Evolutionary conservation across 768 basidiomycete genomes (phyloP).

Genomic region (Mycena maculata): DNA sequence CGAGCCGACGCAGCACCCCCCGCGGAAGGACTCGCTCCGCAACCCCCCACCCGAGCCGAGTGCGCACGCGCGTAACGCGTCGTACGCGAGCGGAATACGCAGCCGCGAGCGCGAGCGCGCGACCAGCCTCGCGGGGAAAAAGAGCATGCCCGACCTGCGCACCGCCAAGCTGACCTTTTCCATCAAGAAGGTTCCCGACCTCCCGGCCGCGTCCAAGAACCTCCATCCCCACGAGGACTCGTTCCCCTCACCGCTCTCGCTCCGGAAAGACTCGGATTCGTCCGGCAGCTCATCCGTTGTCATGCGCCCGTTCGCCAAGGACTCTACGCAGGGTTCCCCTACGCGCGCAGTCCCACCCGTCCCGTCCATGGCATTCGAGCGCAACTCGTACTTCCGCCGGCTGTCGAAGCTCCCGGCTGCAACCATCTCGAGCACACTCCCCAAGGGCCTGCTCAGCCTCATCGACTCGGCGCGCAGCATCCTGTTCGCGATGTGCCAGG

Average conservation of each 20-base stretch:
- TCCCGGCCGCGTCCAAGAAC: slow-evolving; percentile 34
- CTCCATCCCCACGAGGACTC: slow-evolving; percentile 44
- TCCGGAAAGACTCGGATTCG: slow-evolving; percentile 61
- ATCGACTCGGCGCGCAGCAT: slow-evolving; percentile 93
- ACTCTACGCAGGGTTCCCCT: slow-evolving; percentile 38
- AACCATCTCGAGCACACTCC: slow-evolving; percentile 72
- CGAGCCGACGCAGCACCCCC: slow-evolving; percentile 43
- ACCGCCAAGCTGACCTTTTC: slow-evolving; percentile 56
- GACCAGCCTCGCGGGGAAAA: slow-evolving; percentile 63
- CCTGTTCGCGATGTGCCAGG: slow-evolving; percentile 91
- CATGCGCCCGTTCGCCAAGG: slow-evolving; percentile 40
- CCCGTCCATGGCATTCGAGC: slow-evolving; percentile 79
- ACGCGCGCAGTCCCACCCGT: slow-evolving; percentile 58
- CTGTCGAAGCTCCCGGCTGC: slow-evolving; percentile 80
- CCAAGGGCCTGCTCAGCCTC: slow-evolving; percentile 73
- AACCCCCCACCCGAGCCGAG: slow-evolving; percentile 33
- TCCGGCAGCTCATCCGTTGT: slow-evolving; percentile 42
- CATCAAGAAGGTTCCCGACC: slow-evolving; percentile 43
- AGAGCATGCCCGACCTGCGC: slow-evolving; percentile 89
- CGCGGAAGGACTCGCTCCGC: slow-evolving; percentile 35
- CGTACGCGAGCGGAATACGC: slow-evolving; percentile 56
- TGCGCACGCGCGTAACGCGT: slow-evolving; percentile 62
- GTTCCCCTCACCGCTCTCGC: slow-evolving; percentile 53
- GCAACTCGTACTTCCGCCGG: slow-evolving; percentile 95
- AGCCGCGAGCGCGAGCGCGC: slow-evolving; percentile 48